Evolutionary conservation across 2,329 filamentous ascomycete species (phyloP), one percentile per base, ranked within the genome.

Genomic region (Colletotrichum sp.): DNA sequence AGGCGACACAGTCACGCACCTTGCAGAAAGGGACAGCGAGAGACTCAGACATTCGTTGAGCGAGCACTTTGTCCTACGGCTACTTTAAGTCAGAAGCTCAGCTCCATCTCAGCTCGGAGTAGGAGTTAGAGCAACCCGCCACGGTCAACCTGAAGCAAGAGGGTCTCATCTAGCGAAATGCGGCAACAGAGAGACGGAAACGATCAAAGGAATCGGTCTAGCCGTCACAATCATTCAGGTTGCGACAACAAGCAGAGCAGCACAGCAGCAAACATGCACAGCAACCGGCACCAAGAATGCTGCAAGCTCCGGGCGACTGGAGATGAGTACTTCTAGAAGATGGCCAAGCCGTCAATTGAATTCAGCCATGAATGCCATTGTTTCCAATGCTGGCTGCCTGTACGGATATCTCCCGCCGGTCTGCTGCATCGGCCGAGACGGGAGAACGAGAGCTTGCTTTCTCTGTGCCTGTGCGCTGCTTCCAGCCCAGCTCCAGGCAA

Each of bases 221-320:
- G 59, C 59, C 59, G 28, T 18, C 26, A 60, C 16, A 18, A 12
- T 21, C 59, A 21, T 34, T 34, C 59, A 21, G 28, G 59, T 30
- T n/a, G 28, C 59, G 28, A 26, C 30, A 64, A 36, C 60, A 39
- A 36, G 30, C 60, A 64, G 60, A 36, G 30, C 32, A 36, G 30
- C 60, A 64, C 32, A 36, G 30, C 32, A 64, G 60, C 32, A 64
- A 26, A 24, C 60, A 36, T 36, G 16, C 60, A 36, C n/a, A 36
- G 60, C 60, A 71, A 34, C 72, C 55, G 61, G 32, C 30, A 57
- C 3, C 28, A 55, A 74, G 28, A 63, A 78, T 74, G 64, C 57
- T 65, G 39, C 72, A 77, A 21, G 74, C 61, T 64, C 60, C 43
- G 73, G 32, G 59, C 69, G 71, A 70, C 34, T 67, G 24, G 16